Percentiles rank a stretch among this genome's conserved stretches.
Evolutionary conservation across 2,329 filamentous ascomycete genomes (phyloP).

Genomic region (Aurifilum marmelostoma): DNA sequence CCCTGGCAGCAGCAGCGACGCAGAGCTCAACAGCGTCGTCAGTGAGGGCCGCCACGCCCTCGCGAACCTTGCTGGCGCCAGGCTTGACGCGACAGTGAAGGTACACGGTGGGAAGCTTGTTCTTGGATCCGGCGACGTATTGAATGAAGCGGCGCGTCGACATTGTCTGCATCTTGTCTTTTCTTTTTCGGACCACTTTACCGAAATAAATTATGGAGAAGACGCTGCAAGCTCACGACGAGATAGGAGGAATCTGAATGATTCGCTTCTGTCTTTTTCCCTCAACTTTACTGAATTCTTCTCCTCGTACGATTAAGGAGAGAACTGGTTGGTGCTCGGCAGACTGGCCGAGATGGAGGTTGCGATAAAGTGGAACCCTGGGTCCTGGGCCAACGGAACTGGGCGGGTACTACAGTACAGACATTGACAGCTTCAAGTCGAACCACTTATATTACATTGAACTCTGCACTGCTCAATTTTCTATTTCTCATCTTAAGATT

Average conservation of each 20-base stretch:
- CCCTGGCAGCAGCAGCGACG: conserved; percentile 65
- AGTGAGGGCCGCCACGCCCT: conserved; percentile 62
- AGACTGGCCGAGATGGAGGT: neutral
- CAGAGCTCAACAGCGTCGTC: conserved; percentile 64
- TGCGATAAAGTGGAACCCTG: neutral
- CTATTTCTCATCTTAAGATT: neutral
- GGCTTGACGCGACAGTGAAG: conserved; percentile 71
- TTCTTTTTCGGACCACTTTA: no score
- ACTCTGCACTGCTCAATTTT: neutral
- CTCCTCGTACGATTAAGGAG: neutral
- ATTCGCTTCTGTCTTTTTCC: neutral
- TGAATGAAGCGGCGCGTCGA: conserved; percentile 30
- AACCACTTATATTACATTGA: neutral
- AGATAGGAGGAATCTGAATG: neutral
- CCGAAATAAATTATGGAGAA: neutral
- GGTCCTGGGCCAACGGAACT: neutral
- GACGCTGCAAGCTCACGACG: neutral
- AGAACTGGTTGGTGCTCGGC: neutral
- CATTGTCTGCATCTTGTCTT: conserved; percentile 46
- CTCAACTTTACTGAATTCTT: neutral
- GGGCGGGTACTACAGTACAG: neutral
- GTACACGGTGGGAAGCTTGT: conserved; percentile 54
- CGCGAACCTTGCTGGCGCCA: conserved; percentile 61
- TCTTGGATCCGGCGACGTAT: conserved; percentile 53
- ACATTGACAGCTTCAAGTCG: neutral